Evolutionary conservation across 352 stramenopile genomes (phyloP), one percentile per base, ranked within the genome.

Genomic region (Pythium sukuiense): DNA sequence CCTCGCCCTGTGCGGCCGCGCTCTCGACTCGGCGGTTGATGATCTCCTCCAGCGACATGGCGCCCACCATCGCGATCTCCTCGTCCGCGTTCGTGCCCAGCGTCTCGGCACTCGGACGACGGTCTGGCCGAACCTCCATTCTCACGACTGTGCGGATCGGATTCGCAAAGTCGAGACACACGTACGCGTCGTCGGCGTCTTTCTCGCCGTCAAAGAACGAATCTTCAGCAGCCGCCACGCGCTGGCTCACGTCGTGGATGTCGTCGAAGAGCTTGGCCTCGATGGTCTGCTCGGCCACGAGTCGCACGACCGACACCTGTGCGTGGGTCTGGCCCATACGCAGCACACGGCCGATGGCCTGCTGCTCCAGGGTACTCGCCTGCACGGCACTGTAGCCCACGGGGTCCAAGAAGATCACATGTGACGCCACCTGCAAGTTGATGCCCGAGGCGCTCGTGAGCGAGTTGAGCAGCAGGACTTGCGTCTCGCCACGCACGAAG

Each of bases 291-390:
- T 90, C 78, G 11, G 84, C 82, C 69, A 93, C 78, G 59, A 95
- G 83, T 29, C 86, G 81, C 52, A 90, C 75, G 30, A 96, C 84
- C 43, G 75, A 78, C 45, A 95, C 86, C 49, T 81, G 45, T 3
- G 63, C 59, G 55, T 94, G 87, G n/a, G 74, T 79, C 69, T 96
- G 88, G 8, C 88, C 88, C 86, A 96, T 96, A 11, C 88, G 80
- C 26, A 96, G 68, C 55, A 93, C 88, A 32, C 88, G 85, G 33
- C 88, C 88, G 61, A 95, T 90, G 18, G 88, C 88, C 43, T 96
- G 88, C 57, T 88, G 76, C 72, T 95, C 88, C 29, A 95, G 69
- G 16, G 86, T 82, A 35, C 78, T 88, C 33, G 83, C 88, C 55
- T 96, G 85, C n/a, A 76, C 78, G 2, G 83, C 74, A 49, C 76